These are phyloP conservation scores for Cercospora brassicicola DNA, from an alignment of 2,329 filamentous ascomycete genomes.

Conservation along the genomic window DNA sequence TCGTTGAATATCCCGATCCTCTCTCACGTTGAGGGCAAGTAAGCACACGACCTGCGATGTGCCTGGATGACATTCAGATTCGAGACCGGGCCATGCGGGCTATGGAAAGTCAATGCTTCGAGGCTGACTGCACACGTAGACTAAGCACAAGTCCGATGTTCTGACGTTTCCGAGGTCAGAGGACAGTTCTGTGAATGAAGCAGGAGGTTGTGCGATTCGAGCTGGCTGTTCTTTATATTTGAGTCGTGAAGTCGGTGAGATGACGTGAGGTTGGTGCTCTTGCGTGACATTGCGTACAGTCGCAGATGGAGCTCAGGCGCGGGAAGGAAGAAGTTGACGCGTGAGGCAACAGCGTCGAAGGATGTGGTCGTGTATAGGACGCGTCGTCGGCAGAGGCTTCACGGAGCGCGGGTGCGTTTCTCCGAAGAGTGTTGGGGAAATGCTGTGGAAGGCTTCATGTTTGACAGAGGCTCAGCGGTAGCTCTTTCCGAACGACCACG, in stretches of 20 bases:
- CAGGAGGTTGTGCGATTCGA: neutral
- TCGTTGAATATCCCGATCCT: neutral
- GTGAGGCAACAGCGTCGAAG: neutral
- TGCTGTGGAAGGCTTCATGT: neutral
- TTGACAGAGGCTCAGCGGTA: neutral
- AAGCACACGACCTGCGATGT: neutral
- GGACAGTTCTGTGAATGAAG: neutral
- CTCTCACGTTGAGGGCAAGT: neutral
- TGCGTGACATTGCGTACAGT: neutral
- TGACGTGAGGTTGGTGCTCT: neutral
- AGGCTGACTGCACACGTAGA: neutral
- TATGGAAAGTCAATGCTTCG: neutral
- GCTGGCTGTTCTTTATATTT: neutral
- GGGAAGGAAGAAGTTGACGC: neutral
- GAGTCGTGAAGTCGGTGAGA: neutral
- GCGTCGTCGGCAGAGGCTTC: neutral
- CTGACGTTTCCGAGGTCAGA: neutral
- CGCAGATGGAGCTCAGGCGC: neutral
- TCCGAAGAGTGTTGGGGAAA: neutral
- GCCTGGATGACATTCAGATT: neutral
- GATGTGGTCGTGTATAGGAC: neutral
- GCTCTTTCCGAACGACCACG: neutral
- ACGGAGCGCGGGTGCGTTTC: neutral
- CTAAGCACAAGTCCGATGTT: neutral
- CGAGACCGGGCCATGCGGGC: neutral